phyloP scores from a whole-genome alignment of 495 filamentous ascomycete genomes.

The Sabuloglossum arenarium region DNA sequence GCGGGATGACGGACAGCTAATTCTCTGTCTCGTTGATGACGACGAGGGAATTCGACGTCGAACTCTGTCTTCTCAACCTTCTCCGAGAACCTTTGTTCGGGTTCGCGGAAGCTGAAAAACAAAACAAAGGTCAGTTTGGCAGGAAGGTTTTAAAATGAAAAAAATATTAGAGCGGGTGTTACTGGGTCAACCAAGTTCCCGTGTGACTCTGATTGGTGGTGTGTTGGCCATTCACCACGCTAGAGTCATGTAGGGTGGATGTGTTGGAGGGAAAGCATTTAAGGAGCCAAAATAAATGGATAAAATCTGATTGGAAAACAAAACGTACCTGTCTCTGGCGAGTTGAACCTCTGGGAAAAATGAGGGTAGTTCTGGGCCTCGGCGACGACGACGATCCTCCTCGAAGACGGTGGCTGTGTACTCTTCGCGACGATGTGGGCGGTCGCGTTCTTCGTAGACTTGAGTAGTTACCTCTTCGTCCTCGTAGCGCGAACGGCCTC shows the following conservation, averaged over 20 bases:
- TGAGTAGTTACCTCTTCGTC: slow-evolving; percentile 42
- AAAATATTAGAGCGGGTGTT: neutral
- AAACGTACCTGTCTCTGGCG: slow-evolving; percentile 31
- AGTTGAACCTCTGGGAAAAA: slow-evolving; percentile 18
- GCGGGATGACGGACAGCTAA: slow-evolving; percentile 4
- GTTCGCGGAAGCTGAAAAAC: slow-evolving; percentile 24
- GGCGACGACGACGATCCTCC: slow-evolving; percentile 8
- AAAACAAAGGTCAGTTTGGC: neutral
- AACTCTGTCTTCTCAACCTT: slow-evolving; percentile 20
- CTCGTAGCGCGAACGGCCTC: slow-evolving; percentile 34
- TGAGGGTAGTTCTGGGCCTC: neutral
- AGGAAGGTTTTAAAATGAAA: slow-evolving; percentile 7
- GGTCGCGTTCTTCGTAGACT: slow-evolving; percentile 44
- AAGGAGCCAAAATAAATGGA: neutral
- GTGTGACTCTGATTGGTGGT: neutral
- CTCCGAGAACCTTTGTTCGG: slow-evolving; percentile 20
- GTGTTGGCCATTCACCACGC: slow-evolving; percentile 2
- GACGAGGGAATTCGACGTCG: slow-evolving; percentile 21
- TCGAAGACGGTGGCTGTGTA: slow-evolving; percentile 31
- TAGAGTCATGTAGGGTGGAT: neutral
- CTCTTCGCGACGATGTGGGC: slow-evolving; percentile 32
- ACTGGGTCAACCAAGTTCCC: slow-evolving; percentile 3
- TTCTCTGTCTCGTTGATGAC: neutral
- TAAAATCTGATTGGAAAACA: neutral
- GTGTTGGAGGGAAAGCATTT: neutral